Percentiles rank a stretch among this genome's conserved stretches.
These are phyloP conservation scores for Aspergillus arachidicola DNA, from an alignment of 2,329 filamentous ascomycete species.

Conservation along the genomic window DNA sequence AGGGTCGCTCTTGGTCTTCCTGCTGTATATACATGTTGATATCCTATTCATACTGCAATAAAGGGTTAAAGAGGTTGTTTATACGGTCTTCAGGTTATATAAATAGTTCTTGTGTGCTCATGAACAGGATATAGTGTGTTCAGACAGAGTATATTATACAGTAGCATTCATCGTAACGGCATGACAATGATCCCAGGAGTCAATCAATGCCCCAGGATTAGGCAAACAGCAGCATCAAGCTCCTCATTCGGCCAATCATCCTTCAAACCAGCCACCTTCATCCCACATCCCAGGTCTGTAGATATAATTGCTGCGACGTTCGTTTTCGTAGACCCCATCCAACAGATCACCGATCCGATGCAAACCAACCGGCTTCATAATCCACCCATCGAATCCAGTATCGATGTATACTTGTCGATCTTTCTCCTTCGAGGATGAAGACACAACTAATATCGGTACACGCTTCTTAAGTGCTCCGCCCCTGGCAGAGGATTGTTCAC, in stretches of 20 bases:
- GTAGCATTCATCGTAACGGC: constrained; percentile 13
- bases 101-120: not conserved
- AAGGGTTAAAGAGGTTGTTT: not conserved
- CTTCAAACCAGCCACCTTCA: constrained; percentile 77
- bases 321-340: constrained; percentile 65
- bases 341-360: constrained; percentile 70
- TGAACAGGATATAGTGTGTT: not conserved
- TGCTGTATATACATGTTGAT: not conserved
- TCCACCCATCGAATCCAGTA: constrained; percentile 86
- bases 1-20: not conserved
- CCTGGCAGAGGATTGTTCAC: constrained; percentile 55
- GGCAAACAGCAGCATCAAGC: constrained; percentile 3
- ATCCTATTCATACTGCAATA: not conserved
- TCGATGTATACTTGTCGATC: constrained; percentile 70
- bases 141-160: not conserved
- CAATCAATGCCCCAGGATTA: not conserved
- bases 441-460: constrained; percentile 83
- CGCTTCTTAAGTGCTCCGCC: constrained; percentile 34
- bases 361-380: constrained; percentile 85
- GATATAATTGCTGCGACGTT: constrained; percentile 62
- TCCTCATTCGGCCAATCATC: constrained; percentile 25
- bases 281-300: constrained; percentile 79
- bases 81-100: not conserved
- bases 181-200: not conserved
- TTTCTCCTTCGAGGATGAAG: constrained; percentile 75